Conservation (phyloP, 2,329 filamentous ascomycete genomes). For the Elsinoe necatrix region DNA sequence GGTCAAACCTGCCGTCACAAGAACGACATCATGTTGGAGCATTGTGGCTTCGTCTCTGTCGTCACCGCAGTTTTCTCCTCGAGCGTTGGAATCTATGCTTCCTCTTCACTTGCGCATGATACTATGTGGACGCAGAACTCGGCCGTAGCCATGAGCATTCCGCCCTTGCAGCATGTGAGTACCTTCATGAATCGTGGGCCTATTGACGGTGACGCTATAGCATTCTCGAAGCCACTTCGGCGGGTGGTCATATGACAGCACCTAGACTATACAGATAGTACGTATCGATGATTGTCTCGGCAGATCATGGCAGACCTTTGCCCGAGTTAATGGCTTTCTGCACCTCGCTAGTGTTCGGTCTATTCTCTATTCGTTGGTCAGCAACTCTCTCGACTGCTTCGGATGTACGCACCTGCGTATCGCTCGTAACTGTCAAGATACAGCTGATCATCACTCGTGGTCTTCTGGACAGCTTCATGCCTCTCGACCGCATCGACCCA, state of each 20-base stretch:
- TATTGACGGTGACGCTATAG: neutral
- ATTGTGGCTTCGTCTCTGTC: too few species aligned
- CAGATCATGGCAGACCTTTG: slow-evolving; percentile 41
- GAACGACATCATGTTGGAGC: too few species aligned
- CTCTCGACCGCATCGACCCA: slow-evolving; percentile 65
- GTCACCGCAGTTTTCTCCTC: too few species aligned
- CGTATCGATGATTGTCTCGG: neutral
- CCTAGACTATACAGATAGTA: too few species aligned
- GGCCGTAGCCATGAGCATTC: too few species aligned
- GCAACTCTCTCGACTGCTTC: neutral
- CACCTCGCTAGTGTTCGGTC: slow-evolving; percentile 50
- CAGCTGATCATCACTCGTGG: slow-evolving; percentile 57
- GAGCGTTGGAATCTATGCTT: too few species aligned
- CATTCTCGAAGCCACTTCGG: too few species aligned
- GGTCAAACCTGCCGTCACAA: too few species aligned
- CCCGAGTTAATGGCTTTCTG: slow-evolving; percentile 54
- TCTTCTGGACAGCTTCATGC: slow-evolving; percentile 55
- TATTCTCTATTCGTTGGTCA: slow-evolving; percentile 41
- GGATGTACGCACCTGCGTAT: slow-evolving; percentile 44
- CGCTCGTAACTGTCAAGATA: slow-evolving; percentile 61
- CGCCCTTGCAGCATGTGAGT: neutral
- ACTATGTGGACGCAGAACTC: too few species aligned
- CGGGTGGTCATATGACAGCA: too few species aligned
- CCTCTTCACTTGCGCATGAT: too few species aligned
- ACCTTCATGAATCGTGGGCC: too few species aligned